These are phyloP conservation scores for Cytospora piceae DNA, from an alignment of 2,329 filamentous ascomycete species.

Conservation along the genomic window DNA sequence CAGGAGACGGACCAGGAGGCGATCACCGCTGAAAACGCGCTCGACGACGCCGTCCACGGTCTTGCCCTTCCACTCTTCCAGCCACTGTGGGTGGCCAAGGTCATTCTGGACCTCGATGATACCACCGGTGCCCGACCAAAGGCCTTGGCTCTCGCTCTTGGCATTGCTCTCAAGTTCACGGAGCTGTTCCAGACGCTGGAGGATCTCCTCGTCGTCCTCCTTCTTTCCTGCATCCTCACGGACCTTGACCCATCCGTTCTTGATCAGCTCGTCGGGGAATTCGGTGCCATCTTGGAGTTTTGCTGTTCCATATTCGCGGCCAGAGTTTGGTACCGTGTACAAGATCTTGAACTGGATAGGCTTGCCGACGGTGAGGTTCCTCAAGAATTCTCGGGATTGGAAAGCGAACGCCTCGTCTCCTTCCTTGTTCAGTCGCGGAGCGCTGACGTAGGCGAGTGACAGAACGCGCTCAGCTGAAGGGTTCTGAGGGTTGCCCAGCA, in stretches of 20 bases:
- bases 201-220: conserved; percentile 79
- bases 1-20: conserved; percentile 81
- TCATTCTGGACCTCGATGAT: conserved; percentile 82
- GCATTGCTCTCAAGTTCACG: conserved; percentile 78
- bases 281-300: conserved; percentile 74
- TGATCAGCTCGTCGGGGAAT: conserved; percentile 81
- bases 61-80: conserved; percentile 84
- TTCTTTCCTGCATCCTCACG: conserved; percentile 92
- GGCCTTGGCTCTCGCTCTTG: conserved; percentile 75
- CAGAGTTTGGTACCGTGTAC: conserved; percentile 83
- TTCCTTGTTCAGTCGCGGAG: conserved; percentile 83
- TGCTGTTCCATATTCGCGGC: conserved; percentile 86
- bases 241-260: conserved; percentile 90
- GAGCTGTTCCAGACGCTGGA: conserved; percentile 74
- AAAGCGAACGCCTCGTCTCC: conserved; percentile 93
- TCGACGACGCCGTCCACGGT: conserved; percentile 86
- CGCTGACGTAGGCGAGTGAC: conserved; percentile 89
- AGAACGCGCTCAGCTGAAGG: conserved; percentile 81
- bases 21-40: conserved; percentile 87
- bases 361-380: conserved; percentile 83
- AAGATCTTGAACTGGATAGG: conserved; percentile 81
- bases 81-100: conserved; percentile 75
- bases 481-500: conserved; percentile 81
- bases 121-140: conserved; percentile 72
- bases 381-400: conserved; percentile 90